These are phyloP conservation scores for Tetracentron sinense DNA, from an alignment of 164 flowering plant species.

Conservation along the genomic window DNA sequence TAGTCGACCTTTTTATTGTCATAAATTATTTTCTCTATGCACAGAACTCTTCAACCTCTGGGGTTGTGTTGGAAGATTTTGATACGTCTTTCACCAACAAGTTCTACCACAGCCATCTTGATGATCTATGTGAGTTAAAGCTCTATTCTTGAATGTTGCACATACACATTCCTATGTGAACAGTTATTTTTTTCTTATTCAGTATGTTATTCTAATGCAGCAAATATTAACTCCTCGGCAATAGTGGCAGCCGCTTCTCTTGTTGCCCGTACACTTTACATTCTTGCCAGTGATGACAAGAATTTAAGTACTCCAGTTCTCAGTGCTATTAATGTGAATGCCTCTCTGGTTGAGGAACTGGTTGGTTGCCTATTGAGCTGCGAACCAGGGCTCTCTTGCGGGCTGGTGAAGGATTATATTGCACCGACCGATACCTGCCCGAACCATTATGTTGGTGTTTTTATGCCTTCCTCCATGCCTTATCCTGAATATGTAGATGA, in stretches of 20 bases:
- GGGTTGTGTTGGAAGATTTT: conserved; percentile 82
- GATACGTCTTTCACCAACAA: conserved; percentile 66
- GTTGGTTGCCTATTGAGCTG: conserved; percentile 71
- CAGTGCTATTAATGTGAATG: conserved; percentile 53
- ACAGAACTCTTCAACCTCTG: conserved; percentile 53
- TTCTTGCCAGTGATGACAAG: conserved; percentile 57
- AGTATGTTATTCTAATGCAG: conserved; percentile 39
- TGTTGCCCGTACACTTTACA: conserved; percentile 76
- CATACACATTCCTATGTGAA: background rate
- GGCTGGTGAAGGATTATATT: conserved; percentile 63
- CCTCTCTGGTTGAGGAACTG: conserved; percentile 75
- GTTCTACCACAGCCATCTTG: conserved; percentile 86
- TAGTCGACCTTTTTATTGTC: too few relatives aligned
- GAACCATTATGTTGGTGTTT: conserved; percentile 84
- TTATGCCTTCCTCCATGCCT: conserved; percentile 63
- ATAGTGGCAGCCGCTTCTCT: conserved; percentile 79
- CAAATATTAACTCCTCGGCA: conserved; percentile 75
- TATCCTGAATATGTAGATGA: conserved; percentile 45
- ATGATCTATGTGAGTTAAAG: conserved; percentile 59
- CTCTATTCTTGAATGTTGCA: conserved; percentile 4
- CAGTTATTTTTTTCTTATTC: background rate
- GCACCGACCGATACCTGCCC: conserved; percentile 59
- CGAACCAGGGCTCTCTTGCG: conserved; percentile 87
- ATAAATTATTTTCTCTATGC: background rate
- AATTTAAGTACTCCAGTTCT: conserved; percentile 34